Base-by-base conservation (phyloP, 73 alveolate genomes). In the Uronychia setigera region DNA sequence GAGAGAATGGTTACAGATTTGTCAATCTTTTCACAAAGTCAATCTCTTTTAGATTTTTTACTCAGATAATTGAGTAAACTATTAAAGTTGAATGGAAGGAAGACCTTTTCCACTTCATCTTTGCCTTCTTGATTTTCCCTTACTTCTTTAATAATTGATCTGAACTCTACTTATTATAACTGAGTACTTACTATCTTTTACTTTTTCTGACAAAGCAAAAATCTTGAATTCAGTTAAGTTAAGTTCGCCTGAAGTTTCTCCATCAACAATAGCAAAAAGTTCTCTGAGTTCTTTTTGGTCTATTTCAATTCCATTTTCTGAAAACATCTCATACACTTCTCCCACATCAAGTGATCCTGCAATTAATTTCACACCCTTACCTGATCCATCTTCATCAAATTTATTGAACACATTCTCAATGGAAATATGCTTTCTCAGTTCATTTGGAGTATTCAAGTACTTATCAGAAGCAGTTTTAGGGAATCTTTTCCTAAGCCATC, bases 251-350 rank as follows among this genome's bases (percentile, higher is more conserved):
- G 58, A 60, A 14, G 60, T 83, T 74, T 83, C 33, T 75, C 76
- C 76, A 27, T 83, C 90, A 31, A 83, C 84, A 32, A 83, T 83
- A 1, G 77, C 58, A 33, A 83, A 83, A 1, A 83, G 59, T 32
- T 83, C 57, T 34, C 75, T 83, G 26, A 83, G 76, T 1, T 81
- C 76, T 29, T 74, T 82, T 29, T 75, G 74, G 29, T 34, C 60
- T 31, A 83, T 83, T 14, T 76, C 76, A 34, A 83, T 83, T 19
- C 90, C 90, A 33, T 83, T 83, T 35, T 83, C 25, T 14, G 31
- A 26, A 76, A 83, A 83, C 90, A 83, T 83, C 35, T 83, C 90
- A 75, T 83, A 60, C 0, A 83, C 90, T 76, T 83, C 90, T 11
- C 78, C 76, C 26, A 83, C 84, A 32, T 83, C 90, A 81, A 83